Base-by-base conservation (phyloP, 2,329 filamentous ascomycete species). In the Rhinocladiella similis region DNA sequence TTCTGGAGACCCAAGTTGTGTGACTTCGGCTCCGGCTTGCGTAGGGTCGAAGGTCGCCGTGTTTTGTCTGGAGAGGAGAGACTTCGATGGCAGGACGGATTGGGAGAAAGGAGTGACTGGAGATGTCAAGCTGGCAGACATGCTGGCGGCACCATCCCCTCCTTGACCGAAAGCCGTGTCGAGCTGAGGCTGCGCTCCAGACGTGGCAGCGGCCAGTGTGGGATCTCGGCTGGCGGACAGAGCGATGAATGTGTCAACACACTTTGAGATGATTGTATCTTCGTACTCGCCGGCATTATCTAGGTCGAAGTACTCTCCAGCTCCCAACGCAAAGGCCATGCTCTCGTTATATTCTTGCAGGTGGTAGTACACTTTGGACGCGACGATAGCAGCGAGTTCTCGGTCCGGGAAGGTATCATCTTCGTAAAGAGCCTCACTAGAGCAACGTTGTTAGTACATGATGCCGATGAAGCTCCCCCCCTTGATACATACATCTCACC, bases 301-400 rank as follows among this genome's bases (percentile, higher is more conserved):
- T 64, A 97, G 84, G 77, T 95, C 90, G 81, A 99, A 97, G 48
- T 96, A 86, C 71, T 97, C 90, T 59, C 94, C 94, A 20, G 94
- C 92, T 57, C 91, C 92, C 45, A 99, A 84, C 62, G 94, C 94
- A 75, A 99, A 97, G 50, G 90, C 89, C 93, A 99, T 97, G 75
- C 93, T 97, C 79, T 99, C 94, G 72, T 97, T 94, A 80, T 99
- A 99, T 73, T 94, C 94, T 76, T 97, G 91, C 51, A 99, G 86
- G 72, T 99, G 94, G 72, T 97, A 99, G 79, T 97, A 99, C 65
- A 97, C 91, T 82, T 99, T 99, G 66, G 94, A 89, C 42, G 96
- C 89, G 53, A 99, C 91, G 48, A 99, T 83, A 52, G 94, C 94
- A 53, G 94, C 94, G 54, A 99, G 87, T 73, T 94, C 90, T 69